Base-by-base conservation (phyloP, 2,329 filamentous ascomycete species). In the Fusarium sp. region DNA sequence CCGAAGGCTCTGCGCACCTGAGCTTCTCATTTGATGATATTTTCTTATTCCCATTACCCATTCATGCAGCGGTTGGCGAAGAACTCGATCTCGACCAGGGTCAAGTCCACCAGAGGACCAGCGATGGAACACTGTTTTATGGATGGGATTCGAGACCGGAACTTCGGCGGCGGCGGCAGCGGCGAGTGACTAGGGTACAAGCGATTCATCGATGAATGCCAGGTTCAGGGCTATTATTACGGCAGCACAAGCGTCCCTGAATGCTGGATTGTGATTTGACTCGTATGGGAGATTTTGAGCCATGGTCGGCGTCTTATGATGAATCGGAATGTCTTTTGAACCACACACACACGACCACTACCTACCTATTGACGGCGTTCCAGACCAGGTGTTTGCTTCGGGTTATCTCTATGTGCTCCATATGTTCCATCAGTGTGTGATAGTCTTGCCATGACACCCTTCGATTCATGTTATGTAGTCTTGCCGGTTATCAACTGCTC, bases 271-370 rank as follows among this genome's bases (percentile, higher is more conserved):
- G 76, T 79, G 77, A 79, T 79, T 78, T 78, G 75, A 79, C 72
- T 77, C 75, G 63, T 78, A 72, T 62, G 75, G 76, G 71, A 74
- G 71, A 69, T 78, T 78, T 78, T 78, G 76, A 77, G 76, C 76
- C 76, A 76, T 75, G 73, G 76, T 74, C 73, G 73, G 76, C 75
- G 75, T 76, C 76, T 78, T 72, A 72, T 78, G 76, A 79, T 77
- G 76, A 78, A 79, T 79, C 77, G 66, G 78, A 71, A 79, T 76
- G 76, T 74, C 70, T 76, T 74, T 77, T 78, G 72, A 78, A 75
- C 73, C 63, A 73, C 57, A 66, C 27, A 27, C 56, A 40, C 38
- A 64, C 76, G 74, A 68, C 64, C 64, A 76, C 30, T 43, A 15
- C 11, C 54, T 72, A 57, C 56, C 50, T 33, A 15, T 62, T 68